phyloP scores from a whole-genome alignment of 2,329 filamentous ascomycete species.

The Hypoxylon sp. region DNA sequence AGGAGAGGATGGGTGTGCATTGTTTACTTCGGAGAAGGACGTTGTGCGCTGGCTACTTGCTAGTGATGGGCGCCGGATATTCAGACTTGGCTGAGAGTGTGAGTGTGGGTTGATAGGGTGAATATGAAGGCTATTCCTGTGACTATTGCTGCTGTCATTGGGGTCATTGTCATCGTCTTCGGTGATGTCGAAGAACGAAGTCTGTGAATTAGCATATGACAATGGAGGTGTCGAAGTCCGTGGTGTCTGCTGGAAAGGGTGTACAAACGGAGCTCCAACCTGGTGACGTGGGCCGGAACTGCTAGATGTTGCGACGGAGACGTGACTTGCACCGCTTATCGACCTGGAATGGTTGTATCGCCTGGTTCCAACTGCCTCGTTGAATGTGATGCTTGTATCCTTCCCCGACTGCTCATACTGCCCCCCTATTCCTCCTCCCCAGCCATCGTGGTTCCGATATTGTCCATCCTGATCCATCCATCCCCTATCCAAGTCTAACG shows the following conservation, averaged over 20 bases:
- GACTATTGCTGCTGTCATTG: conserved; percentile 58
- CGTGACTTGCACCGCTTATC: conserved; percentile 69
- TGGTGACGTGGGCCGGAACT: conserved; percentile 54
- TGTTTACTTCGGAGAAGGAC: conserved; percentile 57
- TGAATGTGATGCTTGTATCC: conserved; percentile 59
- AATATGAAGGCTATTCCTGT: conserved; percentile 44
- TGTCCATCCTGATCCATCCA: conserved; percentile 67
- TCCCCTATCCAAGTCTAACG: conserved; percentile 71
- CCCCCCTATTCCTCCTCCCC: conserved; percentile 35
- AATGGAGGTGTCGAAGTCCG: conserved; percentile 71
- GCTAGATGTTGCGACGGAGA: conserved; percentile 67
- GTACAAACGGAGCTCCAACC: conserved; percentile 59
- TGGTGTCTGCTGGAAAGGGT: conserved; percentile 75
- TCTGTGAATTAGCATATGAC: conserved; percentile 69
- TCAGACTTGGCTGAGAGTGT: conserved; percentile 51
- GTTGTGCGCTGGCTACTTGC: conserved; percentile 57
- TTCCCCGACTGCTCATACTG: conserved; percentile 39
- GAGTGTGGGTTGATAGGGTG: conserved; percentile 48
- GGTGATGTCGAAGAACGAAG: conserved; percentile 64
- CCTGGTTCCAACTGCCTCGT: conserved; percentile 49
- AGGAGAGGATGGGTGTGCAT: conserved; percentile 45
- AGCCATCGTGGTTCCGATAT: conserved; percentile 51
- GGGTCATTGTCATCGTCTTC: conserved; percentile 63
- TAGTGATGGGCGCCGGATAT: conserved; percentile 56
- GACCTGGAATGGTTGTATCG: conserved; percentile 70